Percentiles rank a stretch among this genome's conserved stretches.
Evolutionary conservation across 768 basidiomycete species (phyloP).

Genomic region (Collybia sp.): DNA sequence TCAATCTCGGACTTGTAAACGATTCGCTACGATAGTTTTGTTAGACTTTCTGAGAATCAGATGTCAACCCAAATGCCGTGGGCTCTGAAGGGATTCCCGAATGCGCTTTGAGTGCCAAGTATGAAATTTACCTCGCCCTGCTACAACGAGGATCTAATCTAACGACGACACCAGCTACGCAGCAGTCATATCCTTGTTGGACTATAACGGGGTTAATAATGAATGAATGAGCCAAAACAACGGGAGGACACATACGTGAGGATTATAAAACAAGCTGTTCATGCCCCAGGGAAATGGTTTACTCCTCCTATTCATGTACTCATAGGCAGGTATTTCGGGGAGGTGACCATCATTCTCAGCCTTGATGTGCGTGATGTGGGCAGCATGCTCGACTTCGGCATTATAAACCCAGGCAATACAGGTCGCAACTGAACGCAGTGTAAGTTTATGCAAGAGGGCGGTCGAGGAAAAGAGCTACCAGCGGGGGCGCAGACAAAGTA

Average conservation of each 20-base stretch:
- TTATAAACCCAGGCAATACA: conserved; percentile 55
- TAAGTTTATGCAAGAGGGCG: background rate
- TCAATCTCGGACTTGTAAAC: background rate
- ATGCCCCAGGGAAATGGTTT: conserved; percentile 86
- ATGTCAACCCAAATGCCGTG: too few species aligned
- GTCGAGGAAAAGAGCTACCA: conserved; percentile 41
- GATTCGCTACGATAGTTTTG: too few species aligned
- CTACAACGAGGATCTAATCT: too few species aligned
- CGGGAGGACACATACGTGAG: conserved; percentile 44
- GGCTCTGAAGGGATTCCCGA: too few species aligned
- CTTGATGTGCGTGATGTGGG: conserved; percentile 66
- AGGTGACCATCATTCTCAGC: conserved; percentile 69
- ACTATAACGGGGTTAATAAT: conserved; percentile 26
- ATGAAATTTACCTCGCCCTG: too few species aligned
- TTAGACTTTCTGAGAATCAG: too few species aligned
- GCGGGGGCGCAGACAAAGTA: conserved; percentile 72
- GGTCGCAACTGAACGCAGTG: conserved; percentile 32
- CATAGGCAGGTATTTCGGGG: conserved; percentile 66
- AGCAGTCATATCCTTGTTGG: conserved; percentile 56
- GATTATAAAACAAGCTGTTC: conserved; percentile 82
- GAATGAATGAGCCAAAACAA: background rate
- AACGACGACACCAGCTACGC: too few species aligned
- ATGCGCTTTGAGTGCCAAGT: too few species aligned
- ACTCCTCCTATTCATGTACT: conserved; percentile 69
- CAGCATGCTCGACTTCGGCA: conserved; percentile 57